Evolutionary conservation across 176 grass and related monocot genomes (phyloP).

Genomic region (Lolium perenne): DNA sequence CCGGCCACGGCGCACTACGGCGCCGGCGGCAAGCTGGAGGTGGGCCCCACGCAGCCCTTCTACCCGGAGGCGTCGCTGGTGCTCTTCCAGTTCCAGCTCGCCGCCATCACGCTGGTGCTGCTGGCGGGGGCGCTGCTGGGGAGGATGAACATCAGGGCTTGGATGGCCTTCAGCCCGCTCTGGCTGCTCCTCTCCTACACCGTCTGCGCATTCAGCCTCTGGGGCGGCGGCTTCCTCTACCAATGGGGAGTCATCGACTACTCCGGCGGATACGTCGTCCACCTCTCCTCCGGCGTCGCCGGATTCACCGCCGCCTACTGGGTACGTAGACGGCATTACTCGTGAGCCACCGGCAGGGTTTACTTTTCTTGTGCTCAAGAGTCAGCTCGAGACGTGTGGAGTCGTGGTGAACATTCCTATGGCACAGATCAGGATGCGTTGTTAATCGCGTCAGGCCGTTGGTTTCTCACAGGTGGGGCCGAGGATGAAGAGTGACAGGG

Average conservation of each 20-base stretch:
- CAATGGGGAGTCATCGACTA: conserved; percentile 98
- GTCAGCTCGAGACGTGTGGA: conserved; percentile 6
- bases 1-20: conserved; percentile 60
- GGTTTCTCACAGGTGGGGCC: conserved; percentile 61
- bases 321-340: too few species aligned
- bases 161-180: conserved; percentile 81
- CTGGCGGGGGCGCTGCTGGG: conserved; percentile 76
- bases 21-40: conserved; percentile 46
- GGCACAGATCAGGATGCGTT: neutral
- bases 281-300: conserved; percentile 81
- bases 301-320: conserved; percentile 94
- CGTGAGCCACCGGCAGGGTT: too few species aligned
- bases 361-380: too few species aligned
- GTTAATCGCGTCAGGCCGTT: neutral
- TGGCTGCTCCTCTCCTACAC: conserved; percentile 81
- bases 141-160: conserved; percentile 82
- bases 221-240: conserved; percentile 90
- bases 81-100: conserved; percentile 78
- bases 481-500: conserved; percentile 70
- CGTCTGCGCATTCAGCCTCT: conserved; percentile 71
- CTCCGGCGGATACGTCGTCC: conserved; percentile 90
- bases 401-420: neutral
- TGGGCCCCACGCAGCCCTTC: conserved; percentile 53
- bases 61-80: conserved; percentile 79
- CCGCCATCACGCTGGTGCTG: conserved; percentile 71